A percentile compares a stretch with the other conserved stretches of the same genome.
These are phyloP conservation scores for Melampsora abietis-canadensis DNA, from an alignment of 1,284 basidiomycete species.

Conservation along the genomic window DNA sequence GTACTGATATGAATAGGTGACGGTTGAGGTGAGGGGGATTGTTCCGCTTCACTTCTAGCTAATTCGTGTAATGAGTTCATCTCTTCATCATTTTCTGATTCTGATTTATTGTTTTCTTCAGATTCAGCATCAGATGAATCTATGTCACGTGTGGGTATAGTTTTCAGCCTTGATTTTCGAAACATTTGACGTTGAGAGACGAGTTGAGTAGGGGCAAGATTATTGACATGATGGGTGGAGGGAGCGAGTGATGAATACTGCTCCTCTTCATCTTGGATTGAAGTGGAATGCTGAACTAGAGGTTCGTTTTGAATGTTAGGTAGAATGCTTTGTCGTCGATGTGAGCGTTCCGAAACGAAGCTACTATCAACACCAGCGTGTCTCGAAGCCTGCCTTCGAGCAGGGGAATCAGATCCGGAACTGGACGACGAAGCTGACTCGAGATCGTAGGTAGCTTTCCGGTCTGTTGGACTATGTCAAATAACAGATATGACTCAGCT, in stretches of 20 bases:
- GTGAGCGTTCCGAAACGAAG: slow-evolving; percentile 1
- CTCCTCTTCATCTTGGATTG: background rate
- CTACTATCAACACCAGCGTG: background rate
- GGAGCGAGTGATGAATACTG: background rate
- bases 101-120: background rate
- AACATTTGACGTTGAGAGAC: too few species aligned
- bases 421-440: background rate
- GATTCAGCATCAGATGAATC: slow-evolving; percentile 10
- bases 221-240: too few species aligned
- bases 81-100: too few species aligned
- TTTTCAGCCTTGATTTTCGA: too few species aligned
- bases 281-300: background rate
- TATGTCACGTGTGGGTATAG: too few species aligned
- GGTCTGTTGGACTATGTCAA: background rate
- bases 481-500: background rate
- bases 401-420: background rate
- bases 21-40: too few species aligned
- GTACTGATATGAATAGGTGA: too few species aligned
- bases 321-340: slow-evolving; percentile 11
- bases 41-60: background rate
- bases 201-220: too few species aligned
- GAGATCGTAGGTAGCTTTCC: too few species aligned
- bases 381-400: too few species aligned
- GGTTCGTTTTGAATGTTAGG: background rate
- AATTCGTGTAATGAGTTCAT: background rate